Conservation (phyloP, 106 monocot species). For the Dendrobium officinale region DNA sequence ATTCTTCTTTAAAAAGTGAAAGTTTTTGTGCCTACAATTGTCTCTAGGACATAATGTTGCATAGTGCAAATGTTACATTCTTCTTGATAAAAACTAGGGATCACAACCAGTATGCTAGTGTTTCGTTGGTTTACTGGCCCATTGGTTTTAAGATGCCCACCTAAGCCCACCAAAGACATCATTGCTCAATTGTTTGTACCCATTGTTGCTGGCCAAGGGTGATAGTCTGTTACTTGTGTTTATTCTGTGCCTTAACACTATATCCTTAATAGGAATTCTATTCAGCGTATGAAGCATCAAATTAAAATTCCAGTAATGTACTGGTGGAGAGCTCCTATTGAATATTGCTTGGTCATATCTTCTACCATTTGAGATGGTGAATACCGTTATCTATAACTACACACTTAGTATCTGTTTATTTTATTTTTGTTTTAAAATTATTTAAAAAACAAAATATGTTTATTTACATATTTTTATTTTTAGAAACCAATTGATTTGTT, state of each 20-base stretch:
- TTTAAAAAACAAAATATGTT: too few species aligned
- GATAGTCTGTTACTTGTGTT: background rate
- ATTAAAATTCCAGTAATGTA: background rate
- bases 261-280: background rate
- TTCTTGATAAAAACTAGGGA: too few species aligned
- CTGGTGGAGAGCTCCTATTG: background rate
- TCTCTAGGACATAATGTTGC: too few species aligned
- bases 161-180: background rate
- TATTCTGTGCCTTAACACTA: background rate
- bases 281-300: background rate
- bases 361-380: background rate
- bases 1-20: too few species aligned
- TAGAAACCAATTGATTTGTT: too few species aligned
- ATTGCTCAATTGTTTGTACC: background rate
- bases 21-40: too few species aligned
- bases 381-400: background rate
- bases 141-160: background rate
- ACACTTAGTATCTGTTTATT: too few species aligned
- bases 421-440: too few species aligned
- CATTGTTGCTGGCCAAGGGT: background rate
- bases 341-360: background rate
- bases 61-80: too few species aligned
- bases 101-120: background rate
- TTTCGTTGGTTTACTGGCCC: background rate
- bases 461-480: too few species aligned